Conservation (phyloP, 1,139 yeast species). For the Geotrichum europaeum region DNA sequence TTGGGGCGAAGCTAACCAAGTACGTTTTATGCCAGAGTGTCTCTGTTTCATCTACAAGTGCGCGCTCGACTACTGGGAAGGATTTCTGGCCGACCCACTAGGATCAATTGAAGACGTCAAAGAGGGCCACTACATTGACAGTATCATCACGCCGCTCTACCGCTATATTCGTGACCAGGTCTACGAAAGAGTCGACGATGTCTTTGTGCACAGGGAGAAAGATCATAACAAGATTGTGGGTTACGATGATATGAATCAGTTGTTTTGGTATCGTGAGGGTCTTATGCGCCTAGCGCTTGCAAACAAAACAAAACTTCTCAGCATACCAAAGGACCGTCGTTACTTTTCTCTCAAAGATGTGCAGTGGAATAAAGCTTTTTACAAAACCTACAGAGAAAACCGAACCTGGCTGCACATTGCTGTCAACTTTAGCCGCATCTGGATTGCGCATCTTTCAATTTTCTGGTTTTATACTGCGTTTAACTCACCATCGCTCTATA, state of each 20-base stretch:
- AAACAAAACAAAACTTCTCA: conserved; percentile 41
- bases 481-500: conserved; percentile 72
- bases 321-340: conserved; percentile 42
- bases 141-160: conserved; percentile 71
- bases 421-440: conserved; percentile 72
- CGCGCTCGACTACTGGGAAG: conserved; percentile 56
- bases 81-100: background rate
- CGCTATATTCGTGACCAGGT: conserved; percentile 54
- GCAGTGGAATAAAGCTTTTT: conserved; percentile 58
- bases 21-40: conserved; percentile 82
- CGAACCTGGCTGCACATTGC: conserved; percentile 74
- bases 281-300: conserved; percentile 44
- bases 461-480: conserved; percentile 81
- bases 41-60: conserved; percentile 74
- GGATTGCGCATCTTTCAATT: conserved; percentile 72
- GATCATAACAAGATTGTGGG: conserved; percentile 74
- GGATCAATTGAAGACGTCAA: conserved; percentile 9
- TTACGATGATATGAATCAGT: conserved; percentile 79
- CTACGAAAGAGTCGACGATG: conserved; percentile 35
- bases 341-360: conserved; percentile 45
- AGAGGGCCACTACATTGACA: conserved; percentile 48
- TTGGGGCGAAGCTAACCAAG: conserved; percentile 88
- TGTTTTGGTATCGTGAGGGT: conserved; percentile 74
- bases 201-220: conserved; percentile 45
- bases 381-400: conserved; percentile 66